phyloP scores from a whole-genome alignment of 768 basidiomycete genomes.

The Russula lepida region DNA sequence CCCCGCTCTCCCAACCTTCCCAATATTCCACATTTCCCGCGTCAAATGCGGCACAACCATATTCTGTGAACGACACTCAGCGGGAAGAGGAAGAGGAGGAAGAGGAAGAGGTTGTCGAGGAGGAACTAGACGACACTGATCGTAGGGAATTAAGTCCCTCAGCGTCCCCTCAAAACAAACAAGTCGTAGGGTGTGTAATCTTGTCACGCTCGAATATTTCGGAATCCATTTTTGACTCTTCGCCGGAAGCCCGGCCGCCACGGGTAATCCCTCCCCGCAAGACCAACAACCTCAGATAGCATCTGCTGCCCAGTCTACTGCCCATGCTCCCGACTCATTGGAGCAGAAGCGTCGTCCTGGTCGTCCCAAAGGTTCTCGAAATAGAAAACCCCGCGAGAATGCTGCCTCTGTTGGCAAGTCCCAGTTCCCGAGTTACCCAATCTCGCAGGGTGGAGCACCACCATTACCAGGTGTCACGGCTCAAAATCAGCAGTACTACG shows the following conservation, averaged over 20 bases:
- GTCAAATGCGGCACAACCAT: conserved; percentile 21
- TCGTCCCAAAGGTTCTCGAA: conserved; percentile 73
- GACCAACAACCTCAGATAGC: conserved; percentile 3
- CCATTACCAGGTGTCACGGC: conserved; percentile 39
- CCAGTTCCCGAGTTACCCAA: conserved; percentile 26
- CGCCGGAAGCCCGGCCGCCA: conserved; percentile 24
- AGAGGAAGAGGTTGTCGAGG: conserved; percentile 65
- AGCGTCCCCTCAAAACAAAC: conserved; percentile 26
- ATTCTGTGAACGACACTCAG: conserved; percentile 23
- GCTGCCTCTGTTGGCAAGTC: conserved; percentile 36
- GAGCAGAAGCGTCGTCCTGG: conserved; percentile 66
- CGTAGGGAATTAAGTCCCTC: conserved; percentile 28
- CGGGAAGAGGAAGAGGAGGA: conserved; percentile 66
- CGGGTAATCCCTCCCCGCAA: conserved; percentile 15
- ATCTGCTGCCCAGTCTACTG: conserved; percentile 18
- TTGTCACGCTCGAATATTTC: conserved; percentile 20
- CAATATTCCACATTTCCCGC: conserved; percentile 22
- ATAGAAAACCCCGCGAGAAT: conserved; percentile 42
- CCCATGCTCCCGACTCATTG: conserved; percentile 27
- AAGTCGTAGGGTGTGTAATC: conserved; percentile 26
- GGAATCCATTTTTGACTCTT: conserved; percentile 14
- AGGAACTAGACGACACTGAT: conserved; percentile 42
- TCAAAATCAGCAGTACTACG: conserved; percentile 72
- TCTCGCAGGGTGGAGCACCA: conserved; percentile 24
- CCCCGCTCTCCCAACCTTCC: conserved; percentile 32